Conservation (phyloP, 1,284 basidiomycete genomes). For the Takashimella koratensis region DNA sequence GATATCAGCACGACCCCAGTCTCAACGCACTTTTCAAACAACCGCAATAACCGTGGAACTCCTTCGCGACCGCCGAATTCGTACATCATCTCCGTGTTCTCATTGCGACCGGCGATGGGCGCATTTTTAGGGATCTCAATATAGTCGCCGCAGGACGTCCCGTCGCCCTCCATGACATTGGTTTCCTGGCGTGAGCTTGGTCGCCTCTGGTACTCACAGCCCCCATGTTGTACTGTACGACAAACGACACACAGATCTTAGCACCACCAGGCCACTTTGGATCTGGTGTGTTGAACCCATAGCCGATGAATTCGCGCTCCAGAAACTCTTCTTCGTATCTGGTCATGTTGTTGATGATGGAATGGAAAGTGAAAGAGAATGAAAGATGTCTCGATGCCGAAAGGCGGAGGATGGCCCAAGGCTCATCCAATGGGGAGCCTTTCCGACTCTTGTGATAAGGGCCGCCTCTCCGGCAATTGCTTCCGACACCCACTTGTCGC, state of each 20-base stretch:
- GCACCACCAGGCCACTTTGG: slow-evolving; percentile 48
- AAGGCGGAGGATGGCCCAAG: neutral
- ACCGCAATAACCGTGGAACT: slow-evolving; percentile 15
- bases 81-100: slow-evolving; percentile 21
- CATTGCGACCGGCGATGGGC: slow-evolving; percentile 5
- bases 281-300: slow-evolving; percentile 42
- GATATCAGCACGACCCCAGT: neutral
- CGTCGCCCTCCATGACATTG: slow-evolving; percentile 16
- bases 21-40: slow-evolving; percentile 17
- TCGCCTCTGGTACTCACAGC: slow-evolving; percentile 10
- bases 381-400: neutral
- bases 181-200: slow-evolving; percentile 4
- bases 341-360: neutral
- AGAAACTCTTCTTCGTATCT: slow-evolving; percentile 17
- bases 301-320: slow-evolving; percentile 41
- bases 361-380: too few relatives aligned
- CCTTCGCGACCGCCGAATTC: slow-evolving; percentile 20
- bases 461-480: neutral
- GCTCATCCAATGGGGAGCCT: neutral
- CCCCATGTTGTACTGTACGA: slow-evolving; percentile 23
- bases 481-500: too few relatives aligned
- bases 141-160: slow-evolving; percentile 9
- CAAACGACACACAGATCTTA: slow-evolving; percentile 39
- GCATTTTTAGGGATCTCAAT: slow-evolving; percentile 20
- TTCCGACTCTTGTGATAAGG: neutral